Evolutionary conservation across 495 filamentous ascomycete genomes (phyloP).

Genomic region (Hypoxylon fuscum): DNA sequence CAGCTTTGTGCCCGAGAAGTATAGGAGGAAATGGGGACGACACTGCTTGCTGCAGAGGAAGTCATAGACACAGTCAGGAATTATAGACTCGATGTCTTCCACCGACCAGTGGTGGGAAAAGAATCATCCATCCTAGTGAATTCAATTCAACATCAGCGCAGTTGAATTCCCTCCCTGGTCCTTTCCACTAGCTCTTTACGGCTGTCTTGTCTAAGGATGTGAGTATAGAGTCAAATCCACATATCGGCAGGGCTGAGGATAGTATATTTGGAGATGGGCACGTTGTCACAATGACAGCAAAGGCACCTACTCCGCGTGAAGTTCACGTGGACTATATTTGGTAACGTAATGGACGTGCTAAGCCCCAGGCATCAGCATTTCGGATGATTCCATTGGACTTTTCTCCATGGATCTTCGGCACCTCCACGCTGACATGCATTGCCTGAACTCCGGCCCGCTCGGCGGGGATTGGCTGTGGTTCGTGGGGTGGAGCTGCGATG

Average conservation of each 20-base stretch:
- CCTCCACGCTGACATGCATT: slow-evolving; percentile 13
- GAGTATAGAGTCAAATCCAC: slow-evolving; percentile 7
- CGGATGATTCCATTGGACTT: slow-evolving; percentile 6
- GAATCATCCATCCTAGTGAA: neutral
- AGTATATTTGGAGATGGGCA: slow-evolving; percentile 8
- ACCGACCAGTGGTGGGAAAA: slow-evolving; percentile 5
- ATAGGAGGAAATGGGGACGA: slow-evolving; percentile 77
- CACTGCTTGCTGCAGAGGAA: slow-evolving; percentile 80
- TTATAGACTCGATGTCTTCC: neutral
- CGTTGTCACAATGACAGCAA: neutral
- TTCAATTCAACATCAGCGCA: slow-evolving; percentile 4
- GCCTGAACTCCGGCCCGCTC: slow-evolving; percentile 7
- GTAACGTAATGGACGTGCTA: slow-evolving; percentile 16
- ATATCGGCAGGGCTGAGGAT: slow-evolving; percentile 11
- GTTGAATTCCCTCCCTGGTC: neutral
- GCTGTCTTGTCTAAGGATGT: neutral
- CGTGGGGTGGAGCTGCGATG: slow-evolving; percentile 8
- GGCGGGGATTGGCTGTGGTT: slow-evolving; percentile 5
- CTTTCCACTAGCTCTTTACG: neutral
- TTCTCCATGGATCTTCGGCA: slow-evolving; percentile 8
- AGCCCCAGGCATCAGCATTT: neutral
- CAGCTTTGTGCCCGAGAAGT: slow-evolving; percentile 71
- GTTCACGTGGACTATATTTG: slow-evolving; percentile 7
- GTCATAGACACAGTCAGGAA: slow-evolving; percentile 39
- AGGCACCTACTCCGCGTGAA: slow-evolving; percentile 5